These are phyloP conservation scores for Pseudopediastrum boryanum DNA, from an alignment of 139 green algal genomes.

Conservation along the genomic window DNA sequence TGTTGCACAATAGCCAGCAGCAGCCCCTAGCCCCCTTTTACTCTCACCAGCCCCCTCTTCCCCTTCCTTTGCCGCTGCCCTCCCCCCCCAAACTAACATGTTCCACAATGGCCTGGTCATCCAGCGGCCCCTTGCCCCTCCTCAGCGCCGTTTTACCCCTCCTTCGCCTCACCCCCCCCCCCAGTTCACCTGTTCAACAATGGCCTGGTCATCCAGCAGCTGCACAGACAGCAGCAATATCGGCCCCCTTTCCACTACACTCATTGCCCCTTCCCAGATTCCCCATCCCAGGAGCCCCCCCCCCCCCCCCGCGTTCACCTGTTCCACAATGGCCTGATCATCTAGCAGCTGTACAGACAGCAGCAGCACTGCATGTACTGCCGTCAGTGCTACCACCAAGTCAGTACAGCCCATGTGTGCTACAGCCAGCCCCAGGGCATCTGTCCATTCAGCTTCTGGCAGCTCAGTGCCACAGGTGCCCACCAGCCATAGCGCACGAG, in stretches of 20 bases:
- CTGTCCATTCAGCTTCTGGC: conserved; percentile 48
- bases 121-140: too few species aligned
- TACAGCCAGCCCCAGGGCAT: conserved; percentile 56
- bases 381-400: conserved; percentile 56
- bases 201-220: conserved; percentile 71
- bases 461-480: conserved; percentile 74
- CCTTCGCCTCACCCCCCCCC: too few species aligned
- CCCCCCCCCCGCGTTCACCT: not conserved
- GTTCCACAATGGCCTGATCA: conserved; percentile 56
- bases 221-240: conserved; percentile 54
- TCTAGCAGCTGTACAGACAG: conserved; percentile 55
- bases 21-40: too few species aligned
- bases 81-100: too few species aligned
- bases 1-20: too few species aligned
- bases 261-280: too few species aligned
- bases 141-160: too few species aligned
- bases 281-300: not conserved
- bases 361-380: too few species aligned
- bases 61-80: too few species aligned
- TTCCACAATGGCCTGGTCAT: conserved; percentile 62
- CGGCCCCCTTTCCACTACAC: too few species aligned
- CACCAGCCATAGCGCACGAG: conserved; percentile 79
- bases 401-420: conserved; percentile 58
- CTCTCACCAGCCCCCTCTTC: too few species aligned
- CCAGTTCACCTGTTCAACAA: conserved; percentile 36